Evolutionary conservation across 371 early-diverging fungal species (phyloP), one percentile per base, ranked within the genome.

Genomic region (Lichtheimia hyalospora): DNA sequence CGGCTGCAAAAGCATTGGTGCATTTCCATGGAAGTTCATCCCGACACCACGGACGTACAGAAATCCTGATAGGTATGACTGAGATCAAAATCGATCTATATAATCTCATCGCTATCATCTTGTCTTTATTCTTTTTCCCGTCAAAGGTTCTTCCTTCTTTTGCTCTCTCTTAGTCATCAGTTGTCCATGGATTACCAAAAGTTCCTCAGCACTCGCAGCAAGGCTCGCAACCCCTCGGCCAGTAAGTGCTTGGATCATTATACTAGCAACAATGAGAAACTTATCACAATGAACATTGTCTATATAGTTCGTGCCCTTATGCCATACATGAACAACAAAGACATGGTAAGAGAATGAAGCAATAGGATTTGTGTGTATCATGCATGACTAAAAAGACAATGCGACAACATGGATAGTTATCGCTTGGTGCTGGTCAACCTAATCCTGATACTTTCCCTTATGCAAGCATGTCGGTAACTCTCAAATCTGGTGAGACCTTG

Each of bases 371-470:
- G n/a, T 8, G 10, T 34, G 34, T 10, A 34, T 34, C 10, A 34
- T 34, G 1, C 10, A 8, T 10, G 16, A n/a, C 21, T 46, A 46
- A 46, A n/a, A 0, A n/a, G n/a, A 40, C 7, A 5, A 27, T n/a
- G 14, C 41, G 6, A 42, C 28, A 3, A 16, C 34, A 16, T 4
- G 3, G n/a, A n/a, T 62, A 85, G 91, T 79, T 84, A 48, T 77
- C 81, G 5, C 64, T 90, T 16, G 88, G 84, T 18, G 91, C 89
- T n/a, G 93, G 93, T 7, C 82, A 84, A 46, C 93, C 92, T 15
- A 84, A 92, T 60, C 77, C 87, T 3, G 60, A 58, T 12, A 84
- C 89, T 13, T 92, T 91, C 56, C 93, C 93, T 27, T 88, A 85
- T 68, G 84, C 75, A n/a, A 72, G 77, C 28, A 69, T 92, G 67